Percentiles rank a stretch among this genome's conserved stretches.
Evolutionary conservation across 306 rosid species (phyloP).

Genomic region (Prunus persica): DNA sequence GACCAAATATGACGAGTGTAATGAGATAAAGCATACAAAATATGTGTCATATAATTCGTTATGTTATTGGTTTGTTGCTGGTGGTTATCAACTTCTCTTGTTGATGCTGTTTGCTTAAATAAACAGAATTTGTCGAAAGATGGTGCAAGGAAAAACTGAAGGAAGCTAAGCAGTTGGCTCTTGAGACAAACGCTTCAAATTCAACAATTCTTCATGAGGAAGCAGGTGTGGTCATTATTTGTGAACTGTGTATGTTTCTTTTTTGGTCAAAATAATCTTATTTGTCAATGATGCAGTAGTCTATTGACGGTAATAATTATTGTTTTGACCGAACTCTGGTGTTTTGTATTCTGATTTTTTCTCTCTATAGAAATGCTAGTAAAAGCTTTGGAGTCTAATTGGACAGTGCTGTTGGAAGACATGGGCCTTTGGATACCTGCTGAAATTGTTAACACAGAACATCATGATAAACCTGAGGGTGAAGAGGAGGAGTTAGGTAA

Average conservation of each 20-base stretch:
- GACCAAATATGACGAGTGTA: neutral
- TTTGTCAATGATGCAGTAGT: neutral
- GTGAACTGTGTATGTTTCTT: neutral
- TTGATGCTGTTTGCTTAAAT: constrained; percentile 2
- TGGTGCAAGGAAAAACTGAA: constrained; percentile 79
- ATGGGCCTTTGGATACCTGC: constrained; percentile 88
- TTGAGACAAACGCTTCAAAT: constrained; percentile 26
- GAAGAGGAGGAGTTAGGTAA: constrained; percentile 55
- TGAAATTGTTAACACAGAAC: constrained; percentile 52
- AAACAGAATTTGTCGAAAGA: constrained; percentile 65
- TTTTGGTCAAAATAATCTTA: constrained; percentile 6
- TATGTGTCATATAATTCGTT: neutral
- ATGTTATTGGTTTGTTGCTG: constrained; percentile 6
- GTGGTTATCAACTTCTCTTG: constrained; percentile 11
- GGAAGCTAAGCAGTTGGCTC: constrained; percentile 46
- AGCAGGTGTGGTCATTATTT: constrained; percentile 53
- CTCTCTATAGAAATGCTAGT: constrained; percentile 51
- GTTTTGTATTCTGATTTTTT: constrained; percentile 13
- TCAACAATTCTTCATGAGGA: constrained; percentile 51
- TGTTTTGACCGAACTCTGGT: neutral
- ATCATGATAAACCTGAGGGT: constrained; percentile 74
- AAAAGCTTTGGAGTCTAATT: constrained; percentile 76
- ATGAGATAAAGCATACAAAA: neutral
- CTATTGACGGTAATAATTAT: constrained; percentile 5
- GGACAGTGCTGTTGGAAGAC: constrained; percentile 64